Percentiles rank a stretch among this genome's conserved stretches.
phyloP scores from a whole-genome alignment of 306 rosid genomes.

The Macrotyloma uniflorum region DNA sequence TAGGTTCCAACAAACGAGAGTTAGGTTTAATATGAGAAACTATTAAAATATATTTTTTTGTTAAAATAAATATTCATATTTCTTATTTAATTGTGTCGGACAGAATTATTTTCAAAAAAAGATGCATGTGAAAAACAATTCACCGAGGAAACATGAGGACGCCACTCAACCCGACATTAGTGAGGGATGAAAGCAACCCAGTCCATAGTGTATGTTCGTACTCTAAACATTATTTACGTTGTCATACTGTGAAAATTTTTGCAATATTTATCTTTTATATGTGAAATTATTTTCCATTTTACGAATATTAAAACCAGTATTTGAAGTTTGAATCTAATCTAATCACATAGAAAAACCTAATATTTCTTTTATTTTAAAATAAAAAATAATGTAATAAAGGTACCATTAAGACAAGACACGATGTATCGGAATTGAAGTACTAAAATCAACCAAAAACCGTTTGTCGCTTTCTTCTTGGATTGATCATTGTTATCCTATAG shows the following conservation, averaged over 20 bases:
- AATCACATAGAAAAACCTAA: background rate
- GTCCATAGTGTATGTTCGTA: background rate
- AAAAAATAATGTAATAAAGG: background rate
- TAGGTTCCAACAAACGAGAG: background rate
- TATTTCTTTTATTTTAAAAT: background rate
- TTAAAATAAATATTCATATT: too few species aligned
- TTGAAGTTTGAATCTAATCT: background rate
- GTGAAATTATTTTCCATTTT: background rate
- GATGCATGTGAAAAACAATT: too few species aligned
- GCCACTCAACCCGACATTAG: background rate
- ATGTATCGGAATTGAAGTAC: background rate
- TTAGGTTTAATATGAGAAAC: too few species aligned
- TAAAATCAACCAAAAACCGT: background rate
- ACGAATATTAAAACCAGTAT: too few species aligned
- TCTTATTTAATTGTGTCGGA: too few species aligned
- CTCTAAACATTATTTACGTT: background rate
- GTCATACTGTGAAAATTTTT: background rate
- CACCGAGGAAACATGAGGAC: background rate
- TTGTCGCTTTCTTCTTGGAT: background rate
- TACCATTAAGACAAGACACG: background rate
- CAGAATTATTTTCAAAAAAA: too few species aligned
- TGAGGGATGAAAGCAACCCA: background rate
- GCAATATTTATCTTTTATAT: background rate
- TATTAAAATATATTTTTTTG: too few species aligned
- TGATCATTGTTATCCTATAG: slow-evolving; percentile 24